phyloP scores from a whole-genome alignment of 169 alveolate species.

The Plasmodium gonderi region DNA sequence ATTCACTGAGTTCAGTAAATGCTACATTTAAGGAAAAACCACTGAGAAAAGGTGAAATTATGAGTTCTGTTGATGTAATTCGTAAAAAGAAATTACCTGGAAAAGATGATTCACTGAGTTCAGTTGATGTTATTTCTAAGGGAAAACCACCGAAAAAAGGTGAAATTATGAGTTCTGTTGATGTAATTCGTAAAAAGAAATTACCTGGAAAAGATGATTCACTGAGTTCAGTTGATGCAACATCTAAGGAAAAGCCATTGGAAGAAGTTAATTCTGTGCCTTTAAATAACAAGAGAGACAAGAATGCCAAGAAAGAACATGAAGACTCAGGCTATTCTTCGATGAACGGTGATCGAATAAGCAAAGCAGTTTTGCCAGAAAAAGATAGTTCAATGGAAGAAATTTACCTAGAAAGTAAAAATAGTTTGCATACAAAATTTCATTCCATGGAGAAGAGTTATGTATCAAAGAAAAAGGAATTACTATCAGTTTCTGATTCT shows the following conservation, averaged over 20 bases:
- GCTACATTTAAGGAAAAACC: too few relatives aligned
- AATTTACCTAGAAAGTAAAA: background rate
- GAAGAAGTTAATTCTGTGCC: background rate
- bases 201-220: background rate
- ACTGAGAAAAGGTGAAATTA: background rate
- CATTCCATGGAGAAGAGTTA: background rate
- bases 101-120: background rate
- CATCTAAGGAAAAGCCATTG: background rate
- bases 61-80: background rate
- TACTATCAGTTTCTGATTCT: background rate
- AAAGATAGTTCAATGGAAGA: background rate
- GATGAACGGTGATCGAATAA: background rate
- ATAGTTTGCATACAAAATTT: background rate
- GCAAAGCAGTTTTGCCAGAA: background rate
- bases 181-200: background rate
- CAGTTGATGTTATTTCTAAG: background rate
- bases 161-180: background rate
- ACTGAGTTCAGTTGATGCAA: background rate
- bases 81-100: background rate
- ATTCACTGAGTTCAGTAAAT: background rate
- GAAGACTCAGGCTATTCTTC: background rate
- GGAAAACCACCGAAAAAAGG: background rate
- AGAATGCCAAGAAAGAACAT: background rate
- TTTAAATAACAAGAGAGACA: too few relatives aligned
- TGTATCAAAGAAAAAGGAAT: background rate